phyloP scores from a whole-genome alignment of 2,329 filamentous ascomycete genomes.

The Lachnellula willkommii region DNA sequence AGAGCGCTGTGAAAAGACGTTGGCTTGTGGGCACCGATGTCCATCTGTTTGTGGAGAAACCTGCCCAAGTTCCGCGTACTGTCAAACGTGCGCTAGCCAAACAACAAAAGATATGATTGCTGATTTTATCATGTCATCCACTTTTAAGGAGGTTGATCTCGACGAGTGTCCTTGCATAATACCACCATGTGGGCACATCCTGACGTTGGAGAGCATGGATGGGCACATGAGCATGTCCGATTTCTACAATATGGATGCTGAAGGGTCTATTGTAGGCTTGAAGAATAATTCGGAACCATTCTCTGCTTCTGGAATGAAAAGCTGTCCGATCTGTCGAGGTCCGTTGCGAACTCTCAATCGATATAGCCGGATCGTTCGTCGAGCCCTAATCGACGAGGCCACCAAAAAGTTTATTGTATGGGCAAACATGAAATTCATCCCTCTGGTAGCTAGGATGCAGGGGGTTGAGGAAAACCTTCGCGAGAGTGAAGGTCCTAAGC shows the following conservation, averaged over 20 bases:
- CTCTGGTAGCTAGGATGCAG: constrained; percentile 22
- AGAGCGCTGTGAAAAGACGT: constrained; percentile 46
- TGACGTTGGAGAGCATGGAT: constrained; percentile 57
- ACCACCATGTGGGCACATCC: constrained; percentile 57
- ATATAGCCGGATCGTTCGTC: constrained; percentile 57
- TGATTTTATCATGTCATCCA: constrained; percentile 50
- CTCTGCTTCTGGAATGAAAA: constrained; percentile 43
- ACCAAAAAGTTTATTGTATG: constrained; percentile 60
- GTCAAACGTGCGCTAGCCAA: constrained; percentile 48
- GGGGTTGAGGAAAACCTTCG: constrained; percentile 21
- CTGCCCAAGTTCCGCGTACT: constrained; percentile 49
- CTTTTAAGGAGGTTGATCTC: constrained; percentile 54
- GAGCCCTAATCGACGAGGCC: constrained; percentile 55
- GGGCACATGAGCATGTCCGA: constrained; percentile 50
- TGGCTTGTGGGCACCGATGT: constrained; percentile 59
- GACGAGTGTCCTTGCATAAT: constrained; percentile 58
- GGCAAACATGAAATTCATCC: constrained; percentile 35
- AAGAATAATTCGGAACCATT: constrained; percentile 42
- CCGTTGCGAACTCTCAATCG: constrained; percentile 52
- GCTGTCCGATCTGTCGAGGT: constrained; percentile 56
- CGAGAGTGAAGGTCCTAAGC: constrained; percentile 5
- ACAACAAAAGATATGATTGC: constrained; percentile 44
- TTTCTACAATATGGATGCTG: constrained; percentile 41
- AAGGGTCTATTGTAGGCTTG: constrained; percentile 33
- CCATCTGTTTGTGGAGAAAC: constrained; percentile 60